Conservation (phyloP, 2,329 filamentous ascomycete genomes). For the Esteya vermicola region DNA sequence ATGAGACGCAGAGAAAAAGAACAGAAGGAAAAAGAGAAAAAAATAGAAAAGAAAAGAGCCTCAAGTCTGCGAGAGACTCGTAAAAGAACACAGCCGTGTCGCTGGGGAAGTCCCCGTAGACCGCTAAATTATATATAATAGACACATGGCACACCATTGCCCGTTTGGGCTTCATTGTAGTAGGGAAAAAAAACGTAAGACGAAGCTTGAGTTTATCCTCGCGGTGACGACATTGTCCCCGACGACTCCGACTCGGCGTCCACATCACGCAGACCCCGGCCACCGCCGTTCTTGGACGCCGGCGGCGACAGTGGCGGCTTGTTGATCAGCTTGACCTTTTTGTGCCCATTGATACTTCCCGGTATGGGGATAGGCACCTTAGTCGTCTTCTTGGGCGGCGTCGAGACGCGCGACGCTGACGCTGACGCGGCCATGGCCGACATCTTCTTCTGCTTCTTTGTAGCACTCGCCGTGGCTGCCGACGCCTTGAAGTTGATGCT, state of each 20-base stretch:
- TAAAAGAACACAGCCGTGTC: too few species aligned
- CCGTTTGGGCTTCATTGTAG: too few species aligned
- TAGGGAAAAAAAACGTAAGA: too few species aligned
- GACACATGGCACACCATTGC: too few species aligned
- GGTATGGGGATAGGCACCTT: slow-evolving; percentile 27
- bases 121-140: too few species aligned
- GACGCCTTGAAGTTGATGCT: slow-evolving; percentile 6
- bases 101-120: too few species aligned
- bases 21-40: neutral
- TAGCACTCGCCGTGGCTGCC: neutral
- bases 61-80: too few species aligned
- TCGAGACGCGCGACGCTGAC: slow-evolving; percentile 13
- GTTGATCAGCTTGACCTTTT: slow-evolving; percentile 27
- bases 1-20: too few species aligned
- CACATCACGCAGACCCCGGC: slow-evolving; percentile 29
- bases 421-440: slow-evolving; percentile 14
- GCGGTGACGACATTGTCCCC: slow-evolving; percentile 40
- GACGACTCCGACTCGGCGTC: slow-evolving; percentile 39
- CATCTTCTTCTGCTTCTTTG: slow-evolving; percentile 10
- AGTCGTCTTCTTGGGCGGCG: slow-evolving; percentile 26
- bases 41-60: neutral
- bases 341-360: too few species aligned
- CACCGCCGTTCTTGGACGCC: slow-evolving; percentile 33
- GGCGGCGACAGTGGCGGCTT: slow-evolving; percentile 30
- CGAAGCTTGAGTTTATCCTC: too few species aligned